Evolutionary conservation across 306 rosid genomes (phyloP), one percentile per base, ranked within the genome.

Genomic region (Echinosophora koreensis): DNA sequence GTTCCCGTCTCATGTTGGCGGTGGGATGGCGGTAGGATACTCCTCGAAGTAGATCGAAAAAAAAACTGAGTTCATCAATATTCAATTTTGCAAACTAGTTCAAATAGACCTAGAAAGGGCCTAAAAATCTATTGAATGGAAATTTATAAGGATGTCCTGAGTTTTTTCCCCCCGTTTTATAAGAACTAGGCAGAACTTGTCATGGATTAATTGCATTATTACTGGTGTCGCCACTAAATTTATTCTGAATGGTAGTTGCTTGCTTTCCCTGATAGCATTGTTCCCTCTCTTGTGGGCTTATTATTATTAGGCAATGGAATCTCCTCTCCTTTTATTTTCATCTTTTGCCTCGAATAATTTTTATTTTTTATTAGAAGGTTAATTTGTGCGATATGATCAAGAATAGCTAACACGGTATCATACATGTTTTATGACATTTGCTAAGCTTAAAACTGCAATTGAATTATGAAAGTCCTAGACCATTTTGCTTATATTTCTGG

Each of bases 211-310:
- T 28, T 30, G 32, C 3, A 55, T 73, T 5, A 55, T 73, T 5
- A 22, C 39, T 18, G 17, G 32, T 47, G 54, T 37, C 34, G 22
- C 80, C 73, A 52, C 57, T 54, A 39, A 76, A 66, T 44, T 76
- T 76, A 52, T 76, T 76, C 66, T 64, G 54, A 42, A 65, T 5
- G 73, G 16, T 52, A 14, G 18, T 71, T 50, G 50, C 50, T 16
- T 52, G 14, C 14, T 71, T 50, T 47, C 49, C 44, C 17, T 55
- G 13, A 55, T 72, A 56, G 30, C 14, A 39, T 41, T 22, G 22
- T 27, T 67, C 56, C 22, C 42, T 57, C 38, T 14, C 30, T 28
- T 37, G 35, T 69, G 73, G 52, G 16, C 56, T n/a, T n/a, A n/a
- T n/a, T n/a, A n/a, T n/a, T 22, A 22, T 27, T 28, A 44, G 38